These are phyloP conservation scores for Lipomyces kockii DNA, from an alignment of 805 yeast species.

Conservation along the genomic window DNA sequence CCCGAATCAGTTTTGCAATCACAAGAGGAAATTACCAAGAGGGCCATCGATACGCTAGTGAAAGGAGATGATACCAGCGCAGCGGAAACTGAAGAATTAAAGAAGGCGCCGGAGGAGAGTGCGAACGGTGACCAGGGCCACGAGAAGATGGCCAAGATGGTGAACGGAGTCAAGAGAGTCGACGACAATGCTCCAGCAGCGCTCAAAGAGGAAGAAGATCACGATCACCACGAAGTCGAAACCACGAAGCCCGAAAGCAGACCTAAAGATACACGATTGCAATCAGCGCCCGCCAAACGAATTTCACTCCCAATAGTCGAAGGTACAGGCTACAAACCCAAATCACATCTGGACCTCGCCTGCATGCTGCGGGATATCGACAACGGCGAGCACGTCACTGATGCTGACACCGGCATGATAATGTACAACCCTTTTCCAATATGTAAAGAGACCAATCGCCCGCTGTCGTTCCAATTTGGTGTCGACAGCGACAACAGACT, in stretches of 20 bases:
- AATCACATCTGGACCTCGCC: conserved; percentile 41
- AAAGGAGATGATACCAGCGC: conserved; percentile 21
- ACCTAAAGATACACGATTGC: background rate
- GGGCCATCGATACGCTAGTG: background rate
- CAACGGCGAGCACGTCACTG: conserved; percentile 70
- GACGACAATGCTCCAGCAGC: background rate
- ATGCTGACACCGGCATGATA: conserved; percentile 63
- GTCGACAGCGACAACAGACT: conserved; percentile 51
- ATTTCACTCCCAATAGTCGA: conserved; percentile 11
- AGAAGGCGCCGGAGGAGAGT: background rate
- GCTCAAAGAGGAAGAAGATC: background rate
- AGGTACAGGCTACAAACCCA: conserved; percentile 16
- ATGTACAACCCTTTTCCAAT: conserved; percentile 62
- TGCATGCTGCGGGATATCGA: conserved; percentile 74
- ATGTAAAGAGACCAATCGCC: conserved; percentile 67
- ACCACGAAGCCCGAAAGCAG: background rate
- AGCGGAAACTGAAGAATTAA: conserved; percentile 15
- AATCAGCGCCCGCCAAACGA: background rate
- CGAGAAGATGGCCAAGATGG: conserved; percentile 2
- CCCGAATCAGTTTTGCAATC: background rate
- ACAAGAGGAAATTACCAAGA: background rate
- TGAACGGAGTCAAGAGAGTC: conserved; percentile 5
- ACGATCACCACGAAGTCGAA: background rate
- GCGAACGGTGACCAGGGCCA: conserved; percentile 3
- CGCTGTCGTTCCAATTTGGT: conserved; percentile 61